phyloP scores from a whole-genome alignment of 306 rosid genomes.

The Benincasa hispida region DNA sequence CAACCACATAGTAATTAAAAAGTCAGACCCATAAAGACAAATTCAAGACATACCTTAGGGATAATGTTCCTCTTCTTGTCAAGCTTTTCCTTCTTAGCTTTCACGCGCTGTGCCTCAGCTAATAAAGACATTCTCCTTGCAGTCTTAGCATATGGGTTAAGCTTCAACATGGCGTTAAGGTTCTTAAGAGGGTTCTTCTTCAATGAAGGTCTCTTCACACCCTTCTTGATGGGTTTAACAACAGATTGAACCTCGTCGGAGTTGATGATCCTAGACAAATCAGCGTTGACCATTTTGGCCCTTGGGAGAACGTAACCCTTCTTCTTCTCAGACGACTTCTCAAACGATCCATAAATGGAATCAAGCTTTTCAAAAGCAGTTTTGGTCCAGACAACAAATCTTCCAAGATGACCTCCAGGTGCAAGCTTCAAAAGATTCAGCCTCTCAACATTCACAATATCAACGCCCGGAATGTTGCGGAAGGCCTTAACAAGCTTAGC shows the following conservation, averaged over 20 bases:
- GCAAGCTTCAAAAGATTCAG: slow-evolving; percentile 59
- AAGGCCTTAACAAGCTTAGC: slow-evolving; percentile 77
- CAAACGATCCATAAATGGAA: slow-evolving; percentile 70
- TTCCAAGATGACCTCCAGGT: slow-evolving; percentile 79
- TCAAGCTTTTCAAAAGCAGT: slow-evolving; percentile 84
- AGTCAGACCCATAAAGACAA: not conserved
- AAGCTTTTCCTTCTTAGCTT: slow-evolving; percentile 78
- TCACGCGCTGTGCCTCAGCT: slow-evolving; percentile 64
- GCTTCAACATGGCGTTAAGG: slow-evolving; percentile 47
- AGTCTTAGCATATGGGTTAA: slow-evolving; percentile 77
- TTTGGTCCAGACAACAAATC: slow-evolving; percentile 80
- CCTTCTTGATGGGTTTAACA: slow-evolving; percentile 69
- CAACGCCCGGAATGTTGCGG: slow-evolving; percentile 65
- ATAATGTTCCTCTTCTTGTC: slow-evolving; percentile 55
- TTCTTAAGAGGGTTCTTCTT: slow-evolving; percentile 86
- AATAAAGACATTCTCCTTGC: slow-evolving; percentile 64
- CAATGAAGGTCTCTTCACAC: slow-evolving; percentile 37
- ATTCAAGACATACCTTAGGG: slow-evolving; percentile 34
- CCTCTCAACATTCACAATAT: slow-evolving; percentile 63
- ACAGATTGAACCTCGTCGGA: slow-evolving; percentile 80
- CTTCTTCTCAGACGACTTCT: slow-evolving; percentile 64
- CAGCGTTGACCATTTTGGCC: slow-evolving; percentile 68
- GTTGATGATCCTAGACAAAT: slow-evolving; percentile 66
- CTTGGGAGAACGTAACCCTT: slow-evolving; percentile 52
- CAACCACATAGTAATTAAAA: too few relatives aligned